Evolutionary conservation across 2,329 filamentous ascomycete genomes (phyloP).

Genomic region (Drechmeria coniospora): DNA sequence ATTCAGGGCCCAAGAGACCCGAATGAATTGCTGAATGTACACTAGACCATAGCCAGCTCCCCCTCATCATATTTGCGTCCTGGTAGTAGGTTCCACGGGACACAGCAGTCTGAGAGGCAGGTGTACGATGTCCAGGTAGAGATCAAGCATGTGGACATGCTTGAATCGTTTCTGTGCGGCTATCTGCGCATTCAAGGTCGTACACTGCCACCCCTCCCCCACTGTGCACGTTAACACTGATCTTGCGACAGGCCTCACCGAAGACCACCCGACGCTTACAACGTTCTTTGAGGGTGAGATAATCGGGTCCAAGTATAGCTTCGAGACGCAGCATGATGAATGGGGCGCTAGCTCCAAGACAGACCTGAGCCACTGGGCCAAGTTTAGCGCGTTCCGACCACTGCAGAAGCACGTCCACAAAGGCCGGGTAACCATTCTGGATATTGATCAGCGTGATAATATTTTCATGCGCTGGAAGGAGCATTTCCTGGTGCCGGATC

Average conservation of each 20-base stretch:
- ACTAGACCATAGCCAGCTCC: constrained; percentile 57
- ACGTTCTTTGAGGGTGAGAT: constrained; percentile 98
- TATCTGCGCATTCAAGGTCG: constrained; percentile 92
- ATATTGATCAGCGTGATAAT: constrained; percentile 66
- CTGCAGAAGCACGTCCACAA: constrained; percentile 45
- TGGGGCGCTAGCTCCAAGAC: constrained; percentile 91
- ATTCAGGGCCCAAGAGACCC: neutral
- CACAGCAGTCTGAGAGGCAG: constrained; percentile 83
- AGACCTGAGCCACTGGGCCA: constrained; percentile 83
- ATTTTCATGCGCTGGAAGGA: constrained; percentile 99
- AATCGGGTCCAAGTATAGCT: constrained; percentile 88
- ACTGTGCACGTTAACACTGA: neutral
- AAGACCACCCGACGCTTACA: constrained; percentile 92
- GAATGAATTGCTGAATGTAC: constrained; percentile 2
- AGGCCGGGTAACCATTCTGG: constrained; percentile 42
- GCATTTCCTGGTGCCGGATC: constrained; percentile 90
- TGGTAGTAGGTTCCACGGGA: constrained; percentile 78
- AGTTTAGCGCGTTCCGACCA: constrained; percentile 75
- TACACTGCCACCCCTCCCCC: neutral
- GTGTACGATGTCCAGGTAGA: constrained; percentile 93
- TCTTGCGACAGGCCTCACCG: constrained; percentile 55
- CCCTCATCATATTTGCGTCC: constrained; percentile 75
- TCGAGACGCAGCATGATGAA: constrained; percentile 71
- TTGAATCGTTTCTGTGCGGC: constrained; percentile 85
- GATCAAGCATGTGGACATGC: constrained; percentile 90